A percentile compares a stretch with the other conserved stretches of the same genome.
Evolutionary conservation across 2,329 filamentous ascomycete genomes (phyloP).

Genomic region (Cladosporium cucumerinum): DNA sequence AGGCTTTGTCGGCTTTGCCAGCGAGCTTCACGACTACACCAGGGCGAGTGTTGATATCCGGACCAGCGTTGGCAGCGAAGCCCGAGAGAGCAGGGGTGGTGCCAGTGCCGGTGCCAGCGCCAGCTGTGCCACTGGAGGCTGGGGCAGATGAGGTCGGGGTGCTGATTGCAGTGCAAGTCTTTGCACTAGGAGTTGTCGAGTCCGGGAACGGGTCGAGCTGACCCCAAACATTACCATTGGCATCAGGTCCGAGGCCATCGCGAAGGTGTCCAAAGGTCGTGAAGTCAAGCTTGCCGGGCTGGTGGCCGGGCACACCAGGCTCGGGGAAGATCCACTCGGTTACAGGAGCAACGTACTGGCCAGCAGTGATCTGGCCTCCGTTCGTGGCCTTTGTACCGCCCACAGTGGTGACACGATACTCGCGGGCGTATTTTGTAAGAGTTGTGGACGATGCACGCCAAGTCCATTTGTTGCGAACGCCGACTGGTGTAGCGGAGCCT

Average conservation of each 20-base stretch:
- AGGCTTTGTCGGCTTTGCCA: slow-evolving; percentile 31
- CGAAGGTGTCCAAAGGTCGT: slow-evolving; percentile 33
- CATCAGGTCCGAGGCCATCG: slow-evolving; percentile 33
- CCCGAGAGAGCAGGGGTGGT: slow-evolving; percentile 3
- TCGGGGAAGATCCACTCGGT: slow-evolving; percentile 47
- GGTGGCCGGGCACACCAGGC: slow-evolving; percentile 37
- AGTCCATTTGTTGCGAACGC: slow-evolving; percentile 41
- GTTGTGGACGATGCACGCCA: slow-evolving; percentile 32
- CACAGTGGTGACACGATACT: slow-evolving; percentile 40
- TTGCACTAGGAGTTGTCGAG: slow-evolving; percentile 28
- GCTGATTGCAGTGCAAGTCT: slow-evolving; percentile 23
- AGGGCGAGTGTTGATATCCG: slow-evolving; percentile 24
- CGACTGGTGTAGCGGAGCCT: slow-evolving; percentile 33
- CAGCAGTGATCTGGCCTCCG: slow-evolving; percentile 36
- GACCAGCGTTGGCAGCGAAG: slow-evolving; percentile 26
- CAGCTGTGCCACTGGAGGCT: background rate
- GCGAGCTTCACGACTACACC: slow-evolving; percentile 32
- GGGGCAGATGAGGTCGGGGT: background rate
- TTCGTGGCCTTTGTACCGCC: slow-evolving; percentile 34
- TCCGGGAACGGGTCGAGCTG: slow-evolving; percentile 40
- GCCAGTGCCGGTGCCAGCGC: background rate
- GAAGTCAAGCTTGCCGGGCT: slow-evolving; percentile 36
- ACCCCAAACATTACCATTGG: slow-evolving; percentile 35
- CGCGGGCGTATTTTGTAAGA: slow-evolving; percentile 40
- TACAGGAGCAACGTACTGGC: slow-evolving; percentile 42